Evolutionary conservation across 208 protist species (phyloP), one percentile per base, ranked within the genome.

Genomic region (Acanthamoeba divionensis): DNA sequence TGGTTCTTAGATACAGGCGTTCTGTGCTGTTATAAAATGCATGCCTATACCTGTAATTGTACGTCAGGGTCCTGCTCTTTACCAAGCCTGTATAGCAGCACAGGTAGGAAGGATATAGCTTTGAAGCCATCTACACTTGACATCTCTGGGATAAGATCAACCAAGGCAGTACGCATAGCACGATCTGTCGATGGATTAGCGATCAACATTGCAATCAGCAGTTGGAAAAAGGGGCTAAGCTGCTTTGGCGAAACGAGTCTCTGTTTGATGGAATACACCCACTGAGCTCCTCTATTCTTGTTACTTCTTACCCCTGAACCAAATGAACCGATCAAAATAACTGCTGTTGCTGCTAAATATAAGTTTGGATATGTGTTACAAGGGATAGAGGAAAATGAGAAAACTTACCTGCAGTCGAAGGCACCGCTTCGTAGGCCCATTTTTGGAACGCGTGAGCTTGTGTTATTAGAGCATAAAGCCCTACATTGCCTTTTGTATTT

Each of bases 71-170:
- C 67, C 31, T 79, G 67, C n/a, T 41, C n/a, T 48, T 52, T 48
- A 48, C 67, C 67, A n/a, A 79, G 67, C 44, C 54, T 79, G 67
- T 79, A 79, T 24, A 79, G n/a, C 12, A 79, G 38, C 13, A 52
- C 44, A 18, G 67, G 67, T 15, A 79, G 67, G 44, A 79, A 29
- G 21, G 38, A 3, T 13, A 79, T 79, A 15, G 44, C 36, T 12
- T 33, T 54, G 2, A 79, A 48, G 13, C 29, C 67, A n/a, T 79
- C 67, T 41, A 79, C 41, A 13, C 33, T 41, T 5, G 67, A 41
- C n/a, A 33, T 33, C 31, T 79, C 9, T 26, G 21, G 45, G 6
- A 79, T 33, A 12, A 79, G 38, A 33, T 79, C 67, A n/a, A 79
- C 13, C n/a, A 79, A 48, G 67, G 36, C 67, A 26, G 26, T 79